These are phyloP conservation scores for Euphorbia corollata DNA, from an alignment of 441 rosid species.

Conservation along the genomic window DNA sequence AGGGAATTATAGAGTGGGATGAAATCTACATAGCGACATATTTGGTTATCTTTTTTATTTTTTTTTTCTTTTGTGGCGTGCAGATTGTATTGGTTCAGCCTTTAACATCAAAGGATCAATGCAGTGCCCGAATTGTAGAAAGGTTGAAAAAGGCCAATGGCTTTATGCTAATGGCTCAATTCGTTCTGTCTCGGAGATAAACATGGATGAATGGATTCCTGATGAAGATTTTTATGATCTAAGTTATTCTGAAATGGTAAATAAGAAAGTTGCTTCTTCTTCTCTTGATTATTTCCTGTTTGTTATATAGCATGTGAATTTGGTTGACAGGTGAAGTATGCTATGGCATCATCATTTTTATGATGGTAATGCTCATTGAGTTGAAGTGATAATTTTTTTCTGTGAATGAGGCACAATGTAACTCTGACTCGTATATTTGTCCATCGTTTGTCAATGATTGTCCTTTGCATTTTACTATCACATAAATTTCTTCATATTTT, in stretches of 20 bases:
- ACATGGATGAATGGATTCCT: constrained; percentile 64
- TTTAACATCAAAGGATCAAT: constrained; percentile 82
- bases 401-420: not conserved
- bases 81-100: constrained; percentile 94
- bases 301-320: constrained; percentile 4
- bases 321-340: not conserved
- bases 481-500: not conserved
- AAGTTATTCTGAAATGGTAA: constrained; percentile 66
- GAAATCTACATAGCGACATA: not conserved
- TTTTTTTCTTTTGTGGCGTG: constrained; percentile 14
- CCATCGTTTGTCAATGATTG: not conserved
- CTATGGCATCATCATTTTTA: not conserved
- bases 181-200: constrained; percentile 50
- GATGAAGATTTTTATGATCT: constrained; percentile 63
- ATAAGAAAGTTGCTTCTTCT: not conserved
- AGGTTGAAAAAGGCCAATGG: constrained; percentile 85
- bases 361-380: not conserved
- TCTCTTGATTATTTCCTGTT: not conserved
- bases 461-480: not conserved
- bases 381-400: not conserved
- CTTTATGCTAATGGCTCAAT: constrained; percentile 58
- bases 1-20: not conserved
- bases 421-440: not conserved
- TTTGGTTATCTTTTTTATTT: not conserved
- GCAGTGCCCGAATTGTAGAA: constrained; percentile 96